A percentile compares a stretch with the other conserved stretches of the same genome.
Conservation (phyloP, 2,329 filamentous ascomycete species). For the Arthrobotrys sphaeroides region DNA sequence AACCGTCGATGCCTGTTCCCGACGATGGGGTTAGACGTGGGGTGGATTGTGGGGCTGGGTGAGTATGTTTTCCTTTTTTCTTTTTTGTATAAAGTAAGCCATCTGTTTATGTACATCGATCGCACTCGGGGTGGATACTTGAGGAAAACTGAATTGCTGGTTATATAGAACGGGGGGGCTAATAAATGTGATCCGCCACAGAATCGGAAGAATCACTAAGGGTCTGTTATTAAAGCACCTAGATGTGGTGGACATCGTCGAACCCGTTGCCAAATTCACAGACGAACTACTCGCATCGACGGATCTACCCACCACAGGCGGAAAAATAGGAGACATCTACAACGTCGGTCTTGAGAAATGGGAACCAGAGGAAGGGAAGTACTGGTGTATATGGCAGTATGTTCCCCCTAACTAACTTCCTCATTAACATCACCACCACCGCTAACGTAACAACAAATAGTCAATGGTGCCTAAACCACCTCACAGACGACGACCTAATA, state of each 20-base stretch:
- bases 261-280: conserved; percentile 85
- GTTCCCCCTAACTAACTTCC: background rate
- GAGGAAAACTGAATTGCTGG: no score
- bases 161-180: background rate
- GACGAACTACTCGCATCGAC: conserved; percentile 62
- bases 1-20: conserved; percentile 58
- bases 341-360: conserved; percentile 80
- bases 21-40: conserved; percentile 53
- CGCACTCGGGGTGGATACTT: no score
- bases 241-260: conserved; percentile 80
- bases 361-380: conserved; percentile 66
- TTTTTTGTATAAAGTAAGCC: background rate
- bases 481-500: conserved; percentile 78
- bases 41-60: conserved; percentile 62
- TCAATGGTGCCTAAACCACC: conserved; percentile 88
- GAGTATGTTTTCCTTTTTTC: conserved; percentile 46
- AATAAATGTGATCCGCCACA: conserved; percentile 59
- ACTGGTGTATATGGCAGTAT: conserved; percentile 73
- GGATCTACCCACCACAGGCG: conserved; percentile 59
- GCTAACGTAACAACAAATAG: no score
- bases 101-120: background rate
- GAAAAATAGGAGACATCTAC: conserved; percentile 71
- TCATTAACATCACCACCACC: no score
- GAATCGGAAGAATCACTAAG: conserved; percentile 84
- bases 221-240: conserved; percentile 73